Conservation (phyloP, 2,329 filamentous ascomycete genomes). For the Penicillium sp. region DNA sequence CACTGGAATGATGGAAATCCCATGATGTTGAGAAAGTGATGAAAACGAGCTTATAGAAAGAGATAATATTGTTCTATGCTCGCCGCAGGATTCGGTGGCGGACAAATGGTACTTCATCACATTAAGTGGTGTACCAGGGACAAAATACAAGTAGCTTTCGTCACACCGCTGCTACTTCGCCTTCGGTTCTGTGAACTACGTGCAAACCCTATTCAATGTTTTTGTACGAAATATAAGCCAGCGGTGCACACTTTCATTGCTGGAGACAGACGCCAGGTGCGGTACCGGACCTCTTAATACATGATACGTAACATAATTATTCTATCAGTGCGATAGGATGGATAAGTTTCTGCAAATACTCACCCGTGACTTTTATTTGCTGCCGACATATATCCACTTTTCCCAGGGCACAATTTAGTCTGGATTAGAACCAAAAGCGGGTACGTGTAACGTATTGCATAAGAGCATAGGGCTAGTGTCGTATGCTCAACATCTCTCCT, state of each 20-base stretch:
- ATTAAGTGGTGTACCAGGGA: background rate
- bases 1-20: background rate
- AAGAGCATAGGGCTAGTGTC: too few species aligned
- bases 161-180: background rate
- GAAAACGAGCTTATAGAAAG: background rate
- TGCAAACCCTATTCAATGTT: background rate
- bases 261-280: background rate
- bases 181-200: background rate
- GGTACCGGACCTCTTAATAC: too few species aligned
- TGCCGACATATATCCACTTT: too few species aligned
- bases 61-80: background rate
- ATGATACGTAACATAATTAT: too few species aligned
- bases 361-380: too few species aligned
- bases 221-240: background rate
- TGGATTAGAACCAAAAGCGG: too few species aligned
- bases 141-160: background rate
- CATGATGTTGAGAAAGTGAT: slow-evolving; percentile 1
- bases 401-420: too few species aligned
- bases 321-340: too few species aligned
- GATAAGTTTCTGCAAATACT: too few species aligned
- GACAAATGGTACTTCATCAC: background rate
- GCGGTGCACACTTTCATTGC: background rate
- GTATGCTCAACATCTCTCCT: too few species aligned
- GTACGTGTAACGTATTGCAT: too few species aligned
- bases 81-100: background rate